phyloP scores from a whole-genome alignment of 768 basidiomycete genomes.

The Xerocomellus intermedius region DNA sequence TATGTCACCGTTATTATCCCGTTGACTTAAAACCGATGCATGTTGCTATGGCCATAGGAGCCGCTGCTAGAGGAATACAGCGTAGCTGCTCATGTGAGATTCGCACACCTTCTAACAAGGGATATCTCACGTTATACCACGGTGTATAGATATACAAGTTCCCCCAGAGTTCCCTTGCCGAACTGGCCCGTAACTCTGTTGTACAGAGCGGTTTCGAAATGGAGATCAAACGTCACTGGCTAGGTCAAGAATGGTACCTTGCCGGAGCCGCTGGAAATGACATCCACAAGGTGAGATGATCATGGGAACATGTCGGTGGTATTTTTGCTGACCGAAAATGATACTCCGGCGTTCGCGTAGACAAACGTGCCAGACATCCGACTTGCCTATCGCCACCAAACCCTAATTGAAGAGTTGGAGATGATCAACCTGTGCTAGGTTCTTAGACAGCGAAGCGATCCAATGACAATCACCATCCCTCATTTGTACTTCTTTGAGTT shows the following conservation, averaged over 20 bases:
- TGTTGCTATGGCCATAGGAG: constrained; percentile 51
- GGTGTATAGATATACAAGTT: constrained; percentile 85
- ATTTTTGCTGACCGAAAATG: constrained; percentile 7
- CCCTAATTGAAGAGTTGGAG: constrained; percentile 80
- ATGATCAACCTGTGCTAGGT: constrained; percentile 47
- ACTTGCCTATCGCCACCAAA: constrained; percentile 87
- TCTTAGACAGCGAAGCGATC: background rate
- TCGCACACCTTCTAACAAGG: background rate
- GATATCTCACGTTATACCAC: background rate
- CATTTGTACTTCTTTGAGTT: background rate
- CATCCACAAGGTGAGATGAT: constrained; percentile 75
- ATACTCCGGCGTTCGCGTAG: constrained; percentile 36
- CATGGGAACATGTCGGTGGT: background rate
- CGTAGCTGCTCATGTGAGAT: constrained; percentile 88
- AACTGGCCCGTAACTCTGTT: constrained; percentile 97
- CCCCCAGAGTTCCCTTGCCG: constrained; percentile 90
- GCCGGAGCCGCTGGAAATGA: constrained; percentile 93
- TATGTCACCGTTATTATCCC: constrained; percentile 21
- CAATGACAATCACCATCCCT: background rate
- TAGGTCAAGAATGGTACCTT: constrained; percentile 91
- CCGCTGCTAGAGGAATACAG: constrained; percentile 96
- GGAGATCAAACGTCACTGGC: constrained; percentile 95
- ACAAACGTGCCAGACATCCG: constrained; percentile 97
- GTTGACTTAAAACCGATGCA: background rate
- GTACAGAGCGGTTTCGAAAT: constrained; percentile 98